Percentiles rank a stretch among this genome's conserved stretches.
These are phyloP conservation scores for Striga asiatica DNA, from an alignment of 257 asterid genomes.

Conservation along the genomic window DNA sequence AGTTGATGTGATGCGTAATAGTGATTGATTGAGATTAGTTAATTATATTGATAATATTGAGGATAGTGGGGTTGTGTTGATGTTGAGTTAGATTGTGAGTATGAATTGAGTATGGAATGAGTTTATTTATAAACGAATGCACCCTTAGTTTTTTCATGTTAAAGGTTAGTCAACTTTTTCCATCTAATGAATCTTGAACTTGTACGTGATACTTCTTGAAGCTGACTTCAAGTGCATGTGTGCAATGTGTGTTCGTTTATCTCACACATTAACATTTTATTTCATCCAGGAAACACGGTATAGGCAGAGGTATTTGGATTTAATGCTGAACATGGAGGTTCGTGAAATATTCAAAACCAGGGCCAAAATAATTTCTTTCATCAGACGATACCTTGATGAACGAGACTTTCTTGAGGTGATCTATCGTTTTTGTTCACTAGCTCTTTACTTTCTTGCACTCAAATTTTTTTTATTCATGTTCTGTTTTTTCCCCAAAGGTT, in stretches of 20 bases:
- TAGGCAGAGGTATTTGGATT: slow-evolving; percentile 79
- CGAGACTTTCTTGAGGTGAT: slow-evolving; percentile 69
- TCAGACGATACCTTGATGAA: slow-evolving; percentile 54
- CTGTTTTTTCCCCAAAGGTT: slow-evolving; percentile 28
- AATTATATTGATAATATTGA: no score
- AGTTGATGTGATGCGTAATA: no score
- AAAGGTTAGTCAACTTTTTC: no score
- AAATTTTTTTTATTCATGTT: neutral
- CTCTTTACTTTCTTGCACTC: neutral
- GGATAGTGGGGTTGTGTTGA: no score
- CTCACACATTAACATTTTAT: neutral
- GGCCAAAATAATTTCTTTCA: slow-evolving; percentile 49
- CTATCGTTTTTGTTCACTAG: neutral
- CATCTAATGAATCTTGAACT: no score
- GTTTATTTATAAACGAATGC: no score
- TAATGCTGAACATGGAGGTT: slow-evolving; percentile 71
- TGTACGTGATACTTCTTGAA: no score
- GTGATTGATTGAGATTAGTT: no score
- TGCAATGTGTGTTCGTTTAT: neutral
- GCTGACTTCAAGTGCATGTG: neutral
- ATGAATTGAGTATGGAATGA: no score
- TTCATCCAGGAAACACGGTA: slow-evolving; percentile 68
- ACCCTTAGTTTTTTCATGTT: no score
- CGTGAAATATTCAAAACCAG: slow-evolving; percentile 71
- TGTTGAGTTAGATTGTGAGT: no score